Percentiles rank a stretch among this genome's conserved stretches.
Conservation (phyloP, 176 grass and related monocot genomes). For the Lolium multiflorum region DNA sequence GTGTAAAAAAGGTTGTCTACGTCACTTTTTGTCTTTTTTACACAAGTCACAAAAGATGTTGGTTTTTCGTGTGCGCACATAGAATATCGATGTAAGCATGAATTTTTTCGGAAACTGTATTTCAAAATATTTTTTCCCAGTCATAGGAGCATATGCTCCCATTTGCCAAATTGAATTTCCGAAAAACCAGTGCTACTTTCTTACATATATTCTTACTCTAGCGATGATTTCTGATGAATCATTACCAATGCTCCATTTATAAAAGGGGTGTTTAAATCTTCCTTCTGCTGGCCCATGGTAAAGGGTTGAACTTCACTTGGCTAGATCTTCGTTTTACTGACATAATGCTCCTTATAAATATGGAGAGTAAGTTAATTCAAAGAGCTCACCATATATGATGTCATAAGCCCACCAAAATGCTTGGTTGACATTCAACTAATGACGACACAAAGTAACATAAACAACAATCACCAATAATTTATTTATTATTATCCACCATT, state of each 20-base stretch:
- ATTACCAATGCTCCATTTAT: neutral
- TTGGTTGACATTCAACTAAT: neutral
- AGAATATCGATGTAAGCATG: no score
- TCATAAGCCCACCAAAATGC: neutral
- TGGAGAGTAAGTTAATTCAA: no score
- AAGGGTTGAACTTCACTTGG: neutral
- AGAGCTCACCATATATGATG: no score
- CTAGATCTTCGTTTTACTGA: neutral
- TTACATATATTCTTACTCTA: neutral
- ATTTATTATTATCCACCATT: neutral
- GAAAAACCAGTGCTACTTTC: neutral
- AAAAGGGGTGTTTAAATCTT: neutral
- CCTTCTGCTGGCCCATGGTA: neutral
- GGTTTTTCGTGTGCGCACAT: no score
- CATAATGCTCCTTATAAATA: neutral
- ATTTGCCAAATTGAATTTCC: no score
- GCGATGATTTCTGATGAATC: neutral
- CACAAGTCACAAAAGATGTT: no score
- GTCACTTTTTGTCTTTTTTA: no score
- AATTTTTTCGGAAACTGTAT: no score
- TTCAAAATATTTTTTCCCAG: no score
- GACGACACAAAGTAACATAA: conserved; percentile 1
- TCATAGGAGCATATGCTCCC: no score
- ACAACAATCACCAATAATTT: neutral
- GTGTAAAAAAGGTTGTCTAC: no score